Percentiles rank a stretch among this genome's conserved stretches.
phyloP scores from a whole-genome alignment of 495 filamentous ascomycete genomes.

The Neurospora discreta region DNA sequence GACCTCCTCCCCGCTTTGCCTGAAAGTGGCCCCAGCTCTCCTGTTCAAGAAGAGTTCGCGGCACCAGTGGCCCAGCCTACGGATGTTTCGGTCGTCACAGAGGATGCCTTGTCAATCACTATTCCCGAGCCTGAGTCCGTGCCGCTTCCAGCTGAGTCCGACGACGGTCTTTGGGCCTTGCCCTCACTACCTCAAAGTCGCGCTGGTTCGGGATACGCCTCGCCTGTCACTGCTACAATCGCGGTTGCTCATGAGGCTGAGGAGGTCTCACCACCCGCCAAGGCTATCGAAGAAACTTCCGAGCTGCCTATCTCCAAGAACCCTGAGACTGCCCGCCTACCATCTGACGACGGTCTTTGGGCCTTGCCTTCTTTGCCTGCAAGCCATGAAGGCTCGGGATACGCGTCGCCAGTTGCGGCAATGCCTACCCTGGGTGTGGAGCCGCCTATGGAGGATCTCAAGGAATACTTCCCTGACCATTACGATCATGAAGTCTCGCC shows the following conservation, averaged over 20 bases:
- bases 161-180: background rate
- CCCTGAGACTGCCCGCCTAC: background rate
- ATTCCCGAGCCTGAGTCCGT: background rate
- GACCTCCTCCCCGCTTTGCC: constrained; percentile 17
- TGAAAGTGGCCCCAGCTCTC: background rate
- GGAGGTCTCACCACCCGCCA: background rate
- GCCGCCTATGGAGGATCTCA: background rate
- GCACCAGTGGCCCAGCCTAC: background rate
- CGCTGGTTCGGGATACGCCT: background rate
- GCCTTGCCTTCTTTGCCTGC: background rate
- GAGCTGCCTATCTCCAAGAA: background rate
- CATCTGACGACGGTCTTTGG: background rate
- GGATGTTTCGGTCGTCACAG: background rate
- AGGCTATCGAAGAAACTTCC: background rate
- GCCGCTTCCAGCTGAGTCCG: background rate
- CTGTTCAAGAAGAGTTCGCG: background rate
- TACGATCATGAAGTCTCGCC: background rate
- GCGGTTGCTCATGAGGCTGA: background rate
- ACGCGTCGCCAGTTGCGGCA: background rate
- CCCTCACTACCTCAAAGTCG: background rate
- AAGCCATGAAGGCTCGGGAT: background rate
- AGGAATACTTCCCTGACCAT: background rate
- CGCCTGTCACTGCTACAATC: background rate
- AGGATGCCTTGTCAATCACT: background rate
- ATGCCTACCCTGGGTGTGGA: background rate